Conservation (phyloP, 352 stramenopile species). For the Phytophthora chlamydospora region DNA sequence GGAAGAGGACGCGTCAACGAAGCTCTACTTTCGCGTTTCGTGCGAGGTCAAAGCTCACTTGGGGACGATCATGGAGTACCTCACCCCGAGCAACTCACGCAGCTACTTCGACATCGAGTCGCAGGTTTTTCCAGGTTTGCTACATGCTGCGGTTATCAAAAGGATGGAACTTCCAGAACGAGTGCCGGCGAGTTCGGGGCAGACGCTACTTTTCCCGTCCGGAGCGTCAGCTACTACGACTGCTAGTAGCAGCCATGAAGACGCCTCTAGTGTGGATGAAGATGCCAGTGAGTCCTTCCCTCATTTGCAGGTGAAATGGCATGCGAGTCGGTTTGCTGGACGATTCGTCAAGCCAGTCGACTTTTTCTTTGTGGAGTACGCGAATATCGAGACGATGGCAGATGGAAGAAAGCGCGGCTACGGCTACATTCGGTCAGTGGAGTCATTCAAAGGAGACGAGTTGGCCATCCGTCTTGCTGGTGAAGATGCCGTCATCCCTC, state of each 20-base stretch:
- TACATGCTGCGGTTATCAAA: conserved; percentile 84
- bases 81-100: conserved; percentile 68
- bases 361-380: conserved; percentile 90
- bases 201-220: conserved; percentile 33
- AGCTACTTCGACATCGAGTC: conserved; percentile 85
- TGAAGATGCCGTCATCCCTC: conserved; percentile 68
- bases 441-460: conserved; percentile 86
- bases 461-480: conserved; percentile 69
- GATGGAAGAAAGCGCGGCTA: conserved; percentile 74
- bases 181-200: conserved; percentile 21
- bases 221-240: conserved; percentile 33
- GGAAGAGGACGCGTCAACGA: conserved; percentile 53
- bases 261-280: conserved; percentile 54
- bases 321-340: conserved; percentile 81
- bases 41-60: conserved; percentile 85
- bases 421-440: conserved; percentile 79
- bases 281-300: conserved; percentile 55
- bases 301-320: conserved; percentile 85
- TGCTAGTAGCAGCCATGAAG: conserved; percentile 42
- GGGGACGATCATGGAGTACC: conserved; percentile 81
- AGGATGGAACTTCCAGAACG: conserved; percentile 67
- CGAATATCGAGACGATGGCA: conserved; percentile 73
- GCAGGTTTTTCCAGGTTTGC: conserved; percentile 78
- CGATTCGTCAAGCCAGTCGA: conserved; percentile 85
- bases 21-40: conserved; percentile 85